Base-by-base conservation (phyloP, 192 early-diverging fungal genomes). In the Backusella tuberculispora region DNA sequence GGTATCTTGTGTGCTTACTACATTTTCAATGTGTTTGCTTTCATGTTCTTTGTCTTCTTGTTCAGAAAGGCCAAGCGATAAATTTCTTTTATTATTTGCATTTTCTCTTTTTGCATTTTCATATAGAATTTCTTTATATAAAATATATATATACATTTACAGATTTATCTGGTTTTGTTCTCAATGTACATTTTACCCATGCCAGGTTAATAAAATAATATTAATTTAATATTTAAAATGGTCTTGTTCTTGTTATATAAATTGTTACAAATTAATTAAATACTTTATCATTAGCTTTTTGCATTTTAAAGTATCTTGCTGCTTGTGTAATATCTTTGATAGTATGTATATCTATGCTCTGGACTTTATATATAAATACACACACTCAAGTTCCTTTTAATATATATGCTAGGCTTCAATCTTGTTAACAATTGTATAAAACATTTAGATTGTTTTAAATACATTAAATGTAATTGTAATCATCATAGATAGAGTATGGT, bases 1-100 rank as follows among this genome's bases (percentile, higher is more conserved):
- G 88, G 86, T 38, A 88, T 92, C 73, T 41, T 92, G n/a, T 73
- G 84, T 63, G 85, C 78, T 3, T 92, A 85, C 71, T 74, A 78
- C 14, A 74, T 84, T 10, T 90, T 91, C 75, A 91, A 92, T 60
- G 26, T 80, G 0, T 45, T 67, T 41, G 78, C 78, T 21, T 80
- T 80, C 34, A 66, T 64, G 46, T 74, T 77, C 71, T 76, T 85
- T 66, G 83, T 83, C 44, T 85, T 65, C 64, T 63, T 83, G 14
- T 85, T 83, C 74, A 71, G 84, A 45, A 80, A 81, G 53, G 79
- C 82, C 14, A 81, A 72, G 43, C 84, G 84, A 47, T 85, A 85
- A 76, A 48, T 29, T 21, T 14, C 4, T 9, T 29, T 19, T 34
- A 12, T 29, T 65, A 37, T 19, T 17, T 47, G 21, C 45, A 43